Percentiles rank a stretch among this genome's conserved stretches.
phyloP scores from a whole-genome alignment of 1,284 basidiomycete species.

The Pascua guehoae region DNA sequence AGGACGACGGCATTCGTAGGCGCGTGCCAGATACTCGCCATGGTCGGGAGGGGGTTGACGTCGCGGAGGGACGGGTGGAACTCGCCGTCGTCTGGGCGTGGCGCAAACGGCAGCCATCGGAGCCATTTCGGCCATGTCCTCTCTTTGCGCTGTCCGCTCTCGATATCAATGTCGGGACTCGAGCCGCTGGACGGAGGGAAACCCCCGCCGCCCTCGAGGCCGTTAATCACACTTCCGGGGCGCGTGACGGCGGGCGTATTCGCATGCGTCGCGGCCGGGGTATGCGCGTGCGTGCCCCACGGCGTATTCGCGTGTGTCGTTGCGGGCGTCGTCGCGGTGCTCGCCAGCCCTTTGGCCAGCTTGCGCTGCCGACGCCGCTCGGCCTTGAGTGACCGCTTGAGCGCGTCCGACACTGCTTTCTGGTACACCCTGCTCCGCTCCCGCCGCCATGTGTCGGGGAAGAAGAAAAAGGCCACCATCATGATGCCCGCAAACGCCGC shows the following conservation, averaged over 20 bases:
- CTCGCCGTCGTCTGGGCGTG: slow-evolving; percentile 34
- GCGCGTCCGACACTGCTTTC: slow-evolving; percentile 50
- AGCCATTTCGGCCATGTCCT: not conserved
- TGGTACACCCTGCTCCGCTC: slow-evolving; percentile 77
- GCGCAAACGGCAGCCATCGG: not conserved
- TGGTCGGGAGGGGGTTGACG: slow-evolving; percentile 66
- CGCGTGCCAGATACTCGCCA: slow-evolving; percentile 58
- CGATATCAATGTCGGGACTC: not conserved
- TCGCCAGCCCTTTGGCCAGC: slow-evolving; percentile 23
- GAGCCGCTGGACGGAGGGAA: not conserved
- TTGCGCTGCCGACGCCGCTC: slow-evolving; percentile 32
- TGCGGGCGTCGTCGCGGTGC: slow-evolving; percentile 30
- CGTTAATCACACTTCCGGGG: no score
- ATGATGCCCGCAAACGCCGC: slow-evolving; percentile 60
- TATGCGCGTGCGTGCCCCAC: not conserved
- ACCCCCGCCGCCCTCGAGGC: no score
- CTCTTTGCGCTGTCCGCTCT: not conserved
- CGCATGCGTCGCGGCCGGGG: not conserved
- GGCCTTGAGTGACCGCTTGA: slow-evolving; percentile 38
- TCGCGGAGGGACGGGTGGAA: slow-evolving; percentile 64
- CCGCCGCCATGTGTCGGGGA: slow-evolving; percentile 75
- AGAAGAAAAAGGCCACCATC: slow-evolving; percentile 60
- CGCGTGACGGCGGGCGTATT: not conserved
- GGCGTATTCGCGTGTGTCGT: slow-evolving; percentile 13
- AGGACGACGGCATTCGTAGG: slow-evolving; percentile 67